A percentile compares a stretch with the other conserved stretches of the same genome.
Evolutionary conservation across 192 early-diverging fungal genomes (phyloP).

Genomic region (Dispira parvispora): DNA sequence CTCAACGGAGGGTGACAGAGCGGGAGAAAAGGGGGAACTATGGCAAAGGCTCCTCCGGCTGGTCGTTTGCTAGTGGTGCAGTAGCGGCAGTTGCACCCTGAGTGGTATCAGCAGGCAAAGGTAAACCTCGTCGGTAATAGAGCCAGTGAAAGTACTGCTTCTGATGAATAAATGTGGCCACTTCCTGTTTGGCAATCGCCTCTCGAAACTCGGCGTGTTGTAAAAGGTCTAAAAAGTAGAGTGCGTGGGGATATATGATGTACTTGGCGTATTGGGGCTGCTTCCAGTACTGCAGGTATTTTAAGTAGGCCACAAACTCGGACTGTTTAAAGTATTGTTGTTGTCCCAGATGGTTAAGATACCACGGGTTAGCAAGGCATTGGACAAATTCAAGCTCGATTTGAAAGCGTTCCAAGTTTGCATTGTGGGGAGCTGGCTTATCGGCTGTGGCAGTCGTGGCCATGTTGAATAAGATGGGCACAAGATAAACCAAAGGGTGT

Average conservation of each 20-base stretch:
- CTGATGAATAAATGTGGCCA: slow-evolving; percentile 53
- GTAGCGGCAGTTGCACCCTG: too few relatives aligned
- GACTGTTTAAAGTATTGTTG: slow-evolving; percentile 70
- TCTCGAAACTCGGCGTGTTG: slow-evolving; percentile 71
- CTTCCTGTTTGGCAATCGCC: slow-evolving; percentile 50
- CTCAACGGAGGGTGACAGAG: too few relatives aligned
- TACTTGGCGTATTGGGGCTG: slow-evolving; percentile 79
- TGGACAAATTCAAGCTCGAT: slow-evolving; percentile 94
- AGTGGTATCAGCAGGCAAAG: background rate
- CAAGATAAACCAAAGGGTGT: too few relatives aligned
- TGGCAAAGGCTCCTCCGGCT: too few relatives aligned
- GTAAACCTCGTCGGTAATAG: slow-evolving; percentile 22
- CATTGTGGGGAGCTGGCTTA: background rate
- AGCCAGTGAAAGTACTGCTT: slow-evolving; percentile 69
- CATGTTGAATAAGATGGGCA: too few relatives aligned
- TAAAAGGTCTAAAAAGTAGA: slow-evolving; percentile 71
- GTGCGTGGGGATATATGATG: slow-evolving; percentile 68
- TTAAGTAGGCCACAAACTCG: slow-evolving; percentile 74
- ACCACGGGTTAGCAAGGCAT: slow-evolving; percentile 85
- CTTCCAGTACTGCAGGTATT: slow-evolving; percentile 84
- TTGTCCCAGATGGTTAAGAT: slow-evolving; percentile 83
- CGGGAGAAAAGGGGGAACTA: too few relatives aligned
- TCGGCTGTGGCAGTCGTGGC: background rate
- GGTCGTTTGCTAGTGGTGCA: too few relatives aligned
- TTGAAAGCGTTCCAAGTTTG: slow-evolving; percentile 49